Percentiles rank a stretch among this genome's conserved stretches.
phyloP scores from a whole-genome alignment of 768 basidiomycete species.

The Tephrocybe sp. region DNA sequence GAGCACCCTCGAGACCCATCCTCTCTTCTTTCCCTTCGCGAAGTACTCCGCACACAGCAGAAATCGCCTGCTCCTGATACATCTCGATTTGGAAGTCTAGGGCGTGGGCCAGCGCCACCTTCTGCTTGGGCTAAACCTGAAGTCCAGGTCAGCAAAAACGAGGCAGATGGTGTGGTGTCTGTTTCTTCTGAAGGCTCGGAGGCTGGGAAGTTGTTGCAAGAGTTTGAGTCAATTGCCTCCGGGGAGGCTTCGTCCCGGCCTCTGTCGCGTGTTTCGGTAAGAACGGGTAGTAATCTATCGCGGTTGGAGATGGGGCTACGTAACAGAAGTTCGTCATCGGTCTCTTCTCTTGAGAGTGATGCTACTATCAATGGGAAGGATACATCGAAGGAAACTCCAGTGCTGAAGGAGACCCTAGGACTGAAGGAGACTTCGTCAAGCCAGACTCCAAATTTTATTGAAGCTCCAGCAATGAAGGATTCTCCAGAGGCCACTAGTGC shows the following conservation, averaged over 20 bases:
- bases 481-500: too few relatives aligned
- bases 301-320: background rate
- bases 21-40: conserved; percentile 54
- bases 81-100: conserved; percentile 13
- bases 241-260: conserved; percentile 21
- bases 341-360: conserved; percentile 39
- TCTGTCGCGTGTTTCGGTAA: background rate
- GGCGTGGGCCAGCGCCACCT: conserved; percentile 27
- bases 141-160: conserved; percentile 49
- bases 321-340: conserved; percentile 36
- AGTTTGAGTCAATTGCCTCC: conserved; percentile 31
- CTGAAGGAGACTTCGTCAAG: too few relatives aligned
- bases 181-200: conserved; percentile 32
- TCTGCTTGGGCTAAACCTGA: conserved; percentile 58
- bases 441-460: too few relatives aligned
- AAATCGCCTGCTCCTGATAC: conserved; percentile 32
- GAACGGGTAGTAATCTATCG: background rate
- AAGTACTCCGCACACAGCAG: conserved; percentile 60
- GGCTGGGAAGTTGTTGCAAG: conserved; percentile 43
- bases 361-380: conserved; percentile 34
- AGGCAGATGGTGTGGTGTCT: conserved; percentile 48
- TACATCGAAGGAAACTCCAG: conserved; percentile 2
- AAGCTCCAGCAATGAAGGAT: too few relatives aligned
- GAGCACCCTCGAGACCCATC: conserved; percentile 62
- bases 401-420: too few relatives aligned